Base-by-base conservation (phyloP, 257 asterid species). In the Salvia rosmarinus region DNA sequence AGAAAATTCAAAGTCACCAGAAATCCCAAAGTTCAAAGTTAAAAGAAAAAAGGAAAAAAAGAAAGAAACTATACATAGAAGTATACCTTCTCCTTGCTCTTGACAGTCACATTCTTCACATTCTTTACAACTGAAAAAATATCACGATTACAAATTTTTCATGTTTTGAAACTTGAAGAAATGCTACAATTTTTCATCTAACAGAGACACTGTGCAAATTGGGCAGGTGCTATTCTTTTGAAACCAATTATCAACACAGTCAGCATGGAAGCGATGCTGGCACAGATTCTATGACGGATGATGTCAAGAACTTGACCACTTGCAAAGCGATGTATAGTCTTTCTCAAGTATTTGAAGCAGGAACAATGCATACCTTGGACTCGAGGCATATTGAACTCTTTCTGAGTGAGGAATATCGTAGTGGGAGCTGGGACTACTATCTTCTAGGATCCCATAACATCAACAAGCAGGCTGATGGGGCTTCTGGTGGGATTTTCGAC, bases 311-410 rank as follows among this genome's bases (percentile, higher is more conserved):
- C n/a, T n/a, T n/a, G n/a, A n/a, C n/a, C n/a, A n/a, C n/a, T n/a
- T n/a, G n/a, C n/a, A n/a, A n/a, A n/a, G n/a, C n/a, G n/a, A n/a
- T n/a, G n/a, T n/a, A n/a, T n/a, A n/a, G n/a, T n/a, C n/a, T n/a
- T n/a, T n/a, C n/a, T n/a, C 3, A 54, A 19, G 65, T 57, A 62
- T 68, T 35, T 65, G 56, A 39, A 54, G 68, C 93, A 95, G 99
- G 99, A 85, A 95, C 99, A 2, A 95, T 95, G 99, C 99, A 95
- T 76, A 88, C 89, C 61, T 68, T 95, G 83, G 99, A 95, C 73
- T 92, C 96, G 71, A 88, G 99, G 82, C 98, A 95, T 51, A 83
- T 88, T 63, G 99, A 89, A 60, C 91, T 95, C 77, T 91, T 95
- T 79, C 82, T 91, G 70, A 70, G 62, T 49, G 88, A 85, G 74